These are phyloP conservation scores for Aspergillus sp. DNA, from an alignment of 2,329 filamentous ascomycete species.

Conservation along the genomic window DNA sequence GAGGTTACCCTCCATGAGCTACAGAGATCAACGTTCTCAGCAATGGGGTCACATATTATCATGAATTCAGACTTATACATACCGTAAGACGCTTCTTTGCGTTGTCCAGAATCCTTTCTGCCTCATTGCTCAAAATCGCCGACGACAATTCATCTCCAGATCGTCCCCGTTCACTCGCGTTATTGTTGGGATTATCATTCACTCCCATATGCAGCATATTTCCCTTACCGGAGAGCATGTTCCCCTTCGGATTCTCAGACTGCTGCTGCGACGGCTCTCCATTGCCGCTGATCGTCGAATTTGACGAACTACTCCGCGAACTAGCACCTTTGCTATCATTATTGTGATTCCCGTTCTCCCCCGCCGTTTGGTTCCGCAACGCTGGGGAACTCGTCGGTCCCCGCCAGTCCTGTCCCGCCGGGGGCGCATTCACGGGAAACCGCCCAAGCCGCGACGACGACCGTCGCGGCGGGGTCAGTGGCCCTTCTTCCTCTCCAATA, in stretches of 20 bases:
- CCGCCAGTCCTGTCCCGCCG: conserved; percentile 2
- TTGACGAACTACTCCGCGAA: conserved; percentile 30
- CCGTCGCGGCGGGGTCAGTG: background rate
- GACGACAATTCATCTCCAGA: conserved; percentile 61
- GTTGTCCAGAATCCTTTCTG: conserved; percentile 85
- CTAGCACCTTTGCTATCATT: conserved; percentile 3
- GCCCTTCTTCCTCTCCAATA: conserved; percentile 37
- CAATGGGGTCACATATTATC: background rate
- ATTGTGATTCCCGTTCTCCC: background rate
- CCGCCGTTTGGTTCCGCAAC: background rate
- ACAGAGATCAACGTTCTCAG: conserved; percentile 13
- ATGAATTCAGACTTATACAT: conserved; percentile 30
- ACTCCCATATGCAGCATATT: conserved; percentile 2
- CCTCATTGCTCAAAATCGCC: conserved; percentile 67
- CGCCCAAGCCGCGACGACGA: conserved; percentile 17
- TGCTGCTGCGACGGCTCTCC: conserved; percentile 3
- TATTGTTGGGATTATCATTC: conserved; percentile 1
- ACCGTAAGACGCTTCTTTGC: conserved; percentile 84
- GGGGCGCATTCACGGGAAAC: conserved; percentile 1
- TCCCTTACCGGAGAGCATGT: conserved; percentile 3
- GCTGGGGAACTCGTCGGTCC: conserved; percentile 11
- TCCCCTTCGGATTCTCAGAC: conserved; percentile 9
- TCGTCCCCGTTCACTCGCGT: conserved; percentile 9
- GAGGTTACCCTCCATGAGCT: conserved; percentile 93
- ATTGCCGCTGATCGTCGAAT: conserved; percentile 29